Evolutionary conservation across 2,329 filamentous ascomycete genomes (phyloP).

Genomic region (Aspergillus viridinutans): DNA sequence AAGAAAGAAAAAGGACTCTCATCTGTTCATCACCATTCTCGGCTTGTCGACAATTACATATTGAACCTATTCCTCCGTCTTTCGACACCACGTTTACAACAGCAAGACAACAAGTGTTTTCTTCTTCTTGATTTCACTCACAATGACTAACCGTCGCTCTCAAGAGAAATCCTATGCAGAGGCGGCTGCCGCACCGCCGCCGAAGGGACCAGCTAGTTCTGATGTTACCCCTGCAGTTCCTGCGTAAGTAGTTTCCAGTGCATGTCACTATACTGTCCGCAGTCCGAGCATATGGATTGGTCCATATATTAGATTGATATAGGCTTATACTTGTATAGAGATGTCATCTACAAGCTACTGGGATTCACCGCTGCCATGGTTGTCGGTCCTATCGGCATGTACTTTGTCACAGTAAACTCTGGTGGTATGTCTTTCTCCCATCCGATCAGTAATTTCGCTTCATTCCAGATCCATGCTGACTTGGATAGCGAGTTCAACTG

Average conservation of each 20-base stretch:
- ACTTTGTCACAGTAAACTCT: conserved; percentile 81
- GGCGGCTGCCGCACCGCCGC: conserved; percentile 25
- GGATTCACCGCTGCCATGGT: conserved; percentile 92
- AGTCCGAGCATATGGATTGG: not conserved
- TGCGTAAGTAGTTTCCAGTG: conserved; percentile 51
- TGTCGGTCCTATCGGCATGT: conserved; percentile 77
- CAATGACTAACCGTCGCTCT: not conserved
- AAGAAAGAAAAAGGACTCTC: too few relatives aligned
- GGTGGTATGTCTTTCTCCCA: conserved; percentile 53
- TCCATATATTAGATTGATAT: conserved; percentile 1
- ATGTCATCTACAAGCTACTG: conserved; percentile 85
- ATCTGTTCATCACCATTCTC: not conserved
- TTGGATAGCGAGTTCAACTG: conserved; percentile 76
- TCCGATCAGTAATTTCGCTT: not conserved
- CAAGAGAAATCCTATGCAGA: conserved; percentile 25
- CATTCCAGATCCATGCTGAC: not conserved
- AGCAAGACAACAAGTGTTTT: not conserved
- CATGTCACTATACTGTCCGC: not conserved
- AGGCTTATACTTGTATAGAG: conserved; percentile 44
- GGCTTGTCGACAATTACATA: not conserved
- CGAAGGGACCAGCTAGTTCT: conserved; percentile 53
- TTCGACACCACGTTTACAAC: not conserved
- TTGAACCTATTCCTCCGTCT: not conserved
- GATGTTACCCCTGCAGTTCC: conserved; percentile 80
- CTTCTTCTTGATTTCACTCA: not conserved